Evolutionary conservation across 768 basidiomycete species (phyloP).

Genomic region (Baorangia bicolor): DNA sequence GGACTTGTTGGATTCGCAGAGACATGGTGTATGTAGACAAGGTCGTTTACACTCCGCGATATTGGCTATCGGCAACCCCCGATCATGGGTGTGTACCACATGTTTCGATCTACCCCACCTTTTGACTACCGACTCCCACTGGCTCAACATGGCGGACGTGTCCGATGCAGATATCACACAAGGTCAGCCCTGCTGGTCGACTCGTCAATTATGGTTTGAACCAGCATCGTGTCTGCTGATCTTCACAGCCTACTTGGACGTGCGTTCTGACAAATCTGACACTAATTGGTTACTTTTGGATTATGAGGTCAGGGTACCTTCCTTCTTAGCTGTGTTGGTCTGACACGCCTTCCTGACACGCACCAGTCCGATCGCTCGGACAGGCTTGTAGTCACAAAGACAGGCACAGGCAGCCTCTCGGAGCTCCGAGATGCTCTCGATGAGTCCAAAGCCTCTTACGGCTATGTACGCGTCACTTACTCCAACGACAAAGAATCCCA

Average conservation of each 20-base stretch:
- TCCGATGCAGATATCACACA: conserved; percentile 69
- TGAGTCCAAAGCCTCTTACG: conserved; percentile 77
- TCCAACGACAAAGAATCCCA: conserved; percentile 83
- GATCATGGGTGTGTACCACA: background rate
- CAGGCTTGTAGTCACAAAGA: conserved; percentile 73
- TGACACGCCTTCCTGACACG: conserved; percentile 21
- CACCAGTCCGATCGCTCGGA: conserved; percentile 71
- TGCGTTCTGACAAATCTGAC: conserved; percentile 80
- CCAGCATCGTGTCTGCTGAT: conserved; percentile 6
- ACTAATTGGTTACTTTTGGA: conserved; percentile 90
- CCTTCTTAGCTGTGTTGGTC: conserved; percentile 4
- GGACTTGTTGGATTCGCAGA: conserved; percentile 13
- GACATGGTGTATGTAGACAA: conserved; percentile 3
- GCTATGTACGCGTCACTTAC: conserved; percentile 81
- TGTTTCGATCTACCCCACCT: background rate
- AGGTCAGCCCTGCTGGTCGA: conserved; percentile 45
- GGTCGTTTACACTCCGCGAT: conserved; percentile 20
- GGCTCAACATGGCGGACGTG: conserved; percentile 70
- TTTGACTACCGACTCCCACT: background rate
- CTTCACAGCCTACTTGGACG: conserved; percentile 78
- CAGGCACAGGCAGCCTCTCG: conserved; percentile 74
- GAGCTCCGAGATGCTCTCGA: conserved; percentile 75
- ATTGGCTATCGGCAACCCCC: conserved; percentile 22
- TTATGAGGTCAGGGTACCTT: conserved; percentile 60
- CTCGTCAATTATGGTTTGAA: conserved; percentile 12